Evolutionary conservation across 768 basidiomycete species (phyloP), one percentile per base, ranked within the genome.

Genomic region (Daedalea quercina): DNA sequence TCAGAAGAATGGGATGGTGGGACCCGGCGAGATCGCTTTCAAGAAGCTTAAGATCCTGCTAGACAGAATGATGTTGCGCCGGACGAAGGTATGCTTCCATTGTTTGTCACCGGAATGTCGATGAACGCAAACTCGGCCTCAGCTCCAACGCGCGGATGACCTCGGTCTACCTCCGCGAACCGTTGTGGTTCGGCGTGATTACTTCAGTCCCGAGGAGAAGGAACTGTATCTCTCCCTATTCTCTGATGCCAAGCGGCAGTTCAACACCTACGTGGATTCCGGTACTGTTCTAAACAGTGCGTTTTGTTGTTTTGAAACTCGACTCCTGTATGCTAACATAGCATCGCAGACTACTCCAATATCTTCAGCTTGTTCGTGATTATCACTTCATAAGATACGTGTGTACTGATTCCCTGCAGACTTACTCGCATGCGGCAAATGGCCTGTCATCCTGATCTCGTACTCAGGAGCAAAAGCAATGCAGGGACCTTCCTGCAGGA

Each of bases 191-290:
- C 81, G 92, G 42, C 74, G 84, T 47, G 95, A 98, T 67, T 89
- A 87, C 68, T 98, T 98, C 75, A 94, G 90, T 57, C 87, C 91
- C 0, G 94, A 96, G 68, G 96, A 99, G 72, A 97, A 94, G 66
- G 96, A 99, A 61, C 72, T 97, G 3, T 96, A 95, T 65, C 76
- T 85, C 31, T 92, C 90, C 1, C 72, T 99, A 24, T 98, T 94
- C 74, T 85, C 90, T 3, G 90, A 94, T 57, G 94, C 94, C 9
- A 94, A 90, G 70, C 76, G 96, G 40, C 85, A 91, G 63, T 99
- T 98, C 69, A 82, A 63, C 50, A 98, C 94, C 1, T 99, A 90
- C 65, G 80, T 96, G 12, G 82, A 89, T 64, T 80, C 87, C 28
- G 95, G 95, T 46, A 97, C 94, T 1, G 74, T 97, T 23, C 69